Conservation (phyloP, 768 basidiomycete genomes). For the Lactifluus volemus region DNA sequence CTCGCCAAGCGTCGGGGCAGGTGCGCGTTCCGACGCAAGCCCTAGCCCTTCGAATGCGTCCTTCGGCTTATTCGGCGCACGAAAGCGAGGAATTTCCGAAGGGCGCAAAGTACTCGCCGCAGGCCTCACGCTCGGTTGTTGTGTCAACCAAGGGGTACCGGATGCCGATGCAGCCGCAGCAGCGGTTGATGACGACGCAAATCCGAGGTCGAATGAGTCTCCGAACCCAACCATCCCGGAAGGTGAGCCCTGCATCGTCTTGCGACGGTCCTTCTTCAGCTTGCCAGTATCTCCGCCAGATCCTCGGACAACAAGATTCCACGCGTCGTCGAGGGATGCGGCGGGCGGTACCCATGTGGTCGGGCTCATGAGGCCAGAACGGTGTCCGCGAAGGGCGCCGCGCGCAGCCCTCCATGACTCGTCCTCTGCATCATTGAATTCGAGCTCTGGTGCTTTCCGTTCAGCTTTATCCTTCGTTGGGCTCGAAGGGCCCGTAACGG, state of each 20-base stretch:
- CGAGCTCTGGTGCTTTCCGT: slow-evolving; percentile 17
- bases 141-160: neutral
- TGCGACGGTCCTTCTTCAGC: slow-evolving; percentile 18
- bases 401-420: slow-evolving; percentile 18
- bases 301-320: slow-evolving; percentile 1
- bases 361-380: slow-evolving; percentile 18
- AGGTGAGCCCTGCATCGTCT: slow-evolving; percentile 6
- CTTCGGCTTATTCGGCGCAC: slow-evolving; percentile 28
- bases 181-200: slow-evolving; percentile 7
- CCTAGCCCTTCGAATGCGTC: slow-evolving; percentile 80
- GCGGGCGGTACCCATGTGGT: slow-evolving; percentile 7
- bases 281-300: slow-evolving; percentile 2
- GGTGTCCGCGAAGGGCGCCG: slow-evolving; percentile 19
- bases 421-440: slow-evolving; percentile 27
- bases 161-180: slow-evolving; percentile 2
- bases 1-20: slow-evolving; percentile 65
- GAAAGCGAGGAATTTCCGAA: slow-evolving; percentile 5
- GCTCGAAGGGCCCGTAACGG: slow-evolving; percentile 24
- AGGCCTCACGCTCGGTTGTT: slow-evolving; percentile 1
- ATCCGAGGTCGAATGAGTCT: slow-evolving; percentile 41
- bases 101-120: neutral
- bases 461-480: slow-evolving; percentile 21
- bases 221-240: slow-evolving; percentile 40
- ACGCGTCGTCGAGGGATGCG: slow-evolving; percentile 13
- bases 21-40: slow-evolving; percentile 35